Conservation (phyloP, 495 filamentous ascomycete species). For the Aspergillus funiculosus region DNA sequence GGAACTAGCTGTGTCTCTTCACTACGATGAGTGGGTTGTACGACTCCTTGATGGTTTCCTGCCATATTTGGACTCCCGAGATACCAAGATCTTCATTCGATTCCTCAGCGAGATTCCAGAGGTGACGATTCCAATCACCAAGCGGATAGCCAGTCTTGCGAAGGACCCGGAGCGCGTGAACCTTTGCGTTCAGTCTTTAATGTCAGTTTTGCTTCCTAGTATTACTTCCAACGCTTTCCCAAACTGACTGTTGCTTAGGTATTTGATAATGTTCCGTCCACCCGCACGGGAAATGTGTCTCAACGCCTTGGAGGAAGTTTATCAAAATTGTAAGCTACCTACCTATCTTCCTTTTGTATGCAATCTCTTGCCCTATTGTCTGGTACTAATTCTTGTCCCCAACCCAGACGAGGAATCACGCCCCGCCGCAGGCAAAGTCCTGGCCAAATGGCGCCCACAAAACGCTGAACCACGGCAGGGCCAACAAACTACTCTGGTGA, state of each 20-base stretch:
- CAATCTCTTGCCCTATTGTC: neutral
- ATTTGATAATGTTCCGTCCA: slow-evolving; percentile 79
- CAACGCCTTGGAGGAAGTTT: slow-evolving; percentile 79
- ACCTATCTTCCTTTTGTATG: neutral
- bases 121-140: slow-evolving; percentile 61
- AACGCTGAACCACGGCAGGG: slow-evolving; percentile 16
- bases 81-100: slow-evolving; percentile 74
- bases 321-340: slow-evolving; percentile 52
- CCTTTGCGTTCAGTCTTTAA: slow-evolving; percentile 54
- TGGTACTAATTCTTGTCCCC: slow-evolving; percentile 13
- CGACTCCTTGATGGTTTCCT: slow-evolving; percentile 81
- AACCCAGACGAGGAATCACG: slow-evolving; percentile 45
- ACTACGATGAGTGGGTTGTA: slow-evolving; percentile 77
- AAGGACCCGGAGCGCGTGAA: slow-evolving; percentile 76
- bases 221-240: neutral
- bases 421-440: slow-evolving; percentile 39
- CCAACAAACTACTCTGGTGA: slow-evolving; percentile 14
- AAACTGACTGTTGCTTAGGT: slow-evolving; percentile 41
- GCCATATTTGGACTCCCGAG: slow-evolving; percentile 77
- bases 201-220: slow-evolving; percentile 37
- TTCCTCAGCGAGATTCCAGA: slow-evolving; percentile 90
- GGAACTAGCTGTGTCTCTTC: slow-evolving; percentile 33
- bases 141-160: slow-evolving; percentile 72
- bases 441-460: slow-evolving; percentile 40
- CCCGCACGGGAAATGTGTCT: slow-evolving; percentile 76